Conservation (phyloP, 306 rosid genomes). For the Boehmeria nivea region DNA sequence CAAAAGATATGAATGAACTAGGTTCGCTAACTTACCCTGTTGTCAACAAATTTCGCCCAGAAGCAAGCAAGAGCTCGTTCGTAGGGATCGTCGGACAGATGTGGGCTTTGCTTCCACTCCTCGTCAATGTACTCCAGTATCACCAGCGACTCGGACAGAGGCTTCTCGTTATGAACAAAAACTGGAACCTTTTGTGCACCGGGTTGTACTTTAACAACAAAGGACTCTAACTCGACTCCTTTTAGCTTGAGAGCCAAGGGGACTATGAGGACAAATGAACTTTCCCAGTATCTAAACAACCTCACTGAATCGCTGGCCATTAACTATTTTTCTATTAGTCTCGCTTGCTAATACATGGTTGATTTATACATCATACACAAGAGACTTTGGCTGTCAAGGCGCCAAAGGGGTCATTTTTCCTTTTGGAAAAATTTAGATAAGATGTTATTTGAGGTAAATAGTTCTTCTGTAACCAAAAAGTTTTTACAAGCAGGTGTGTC, state of each 20-base stretch:
- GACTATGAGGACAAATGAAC: slow-evolving; percentile 31
- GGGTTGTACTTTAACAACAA: slow-evolving; percentile 40
- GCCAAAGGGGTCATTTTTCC: too few relatives aligned
- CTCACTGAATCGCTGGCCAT: slow-evolving; percentile 31
- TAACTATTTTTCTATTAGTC: neutral
- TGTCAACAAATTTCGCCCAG: slow-evolving; percentile 40
- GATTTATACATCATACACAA: too few relatives aligned
- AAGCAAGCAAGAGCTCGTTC: slow-evolving; percentile 39
- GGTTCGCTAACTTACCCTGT: slow-evolving; percentile 25
- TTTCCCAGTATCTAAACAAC: slow-evolving; percentile 40
- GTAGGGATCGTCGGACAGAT: slow-evolving; percentile 39
- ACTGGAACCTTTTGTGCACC: slow-evolving; percentile 38
- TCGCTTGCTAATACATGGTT: too few relatives aligned
- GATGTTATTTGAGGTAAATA: too few relatives aligned
- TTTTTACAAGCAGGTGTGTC: too few relatives aligned
- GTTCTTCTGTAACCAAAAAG: too few relatives aligned
- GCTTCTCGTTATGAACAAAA: slow-evolving; percentile 38
- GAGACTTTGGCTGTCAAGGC: too few relatives aligned
- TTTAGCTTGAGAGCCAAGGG: slow-evolving; percentile 41
- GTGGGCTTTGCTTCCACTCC: slow-evolving; percentile 36
- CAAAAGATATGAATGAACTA: neutral
- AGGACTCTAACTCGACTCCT: slow-evolving; percentile 30
- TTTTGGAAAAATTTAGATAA: too few relatives aligned
- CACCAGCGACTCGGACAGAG: slow-evolving; percentile 37
- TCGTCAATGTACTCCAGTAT: slow-evolving; percentile 44